phyloP scores from a whole-genome alignment of 169 alveolate species.

The Plasmodium blacklocki region DNA sequence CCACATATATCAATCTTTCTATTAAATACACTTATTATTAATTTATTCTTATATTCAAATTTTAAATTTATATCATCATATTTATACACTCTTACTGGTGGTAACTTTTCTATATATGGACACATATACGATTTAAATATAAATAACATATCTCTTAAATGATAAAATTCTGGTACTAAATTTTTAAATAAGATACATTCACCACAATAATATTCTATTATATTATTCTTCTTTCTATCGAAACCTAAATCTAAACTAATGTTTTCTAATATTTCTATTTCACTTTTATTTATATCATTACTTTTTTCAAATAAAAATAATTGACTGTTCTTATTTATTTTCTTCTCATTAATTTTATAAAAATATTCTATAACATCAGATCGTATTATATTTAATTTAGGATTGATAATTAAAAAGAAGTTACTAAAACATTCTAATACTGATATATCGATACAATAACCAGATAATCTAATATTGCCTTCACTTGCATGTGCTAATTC shows the following conservation, averaged over 20 bases:
- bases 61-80: constrained; percentile 64
- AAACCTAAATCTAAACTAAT: constrained; percentile 74
- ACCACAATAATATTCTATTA: constrained; percentile 76
- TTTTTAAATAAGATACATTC: constrained; percentile 40
- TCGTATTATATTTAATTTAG: constrained; percentile 60
- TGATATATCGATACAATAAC: constrained; percentile 74
- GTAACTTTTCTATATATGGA: constrained; percentile 75
- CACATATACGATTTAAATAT: constrained; percentile 74
- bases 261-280: constrained; percentile 74
- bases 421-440: constrained; percentile 75
- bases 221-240: constrained; percentile 46
- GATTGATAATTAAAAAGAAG: constrained; percentile 61
- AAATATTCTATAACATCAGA: constrained; percentile 76
- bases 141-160: constrained; percentile 73
- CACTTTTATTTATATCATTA: constrained; percentile 63
- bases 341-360: constrained; percentile 71
- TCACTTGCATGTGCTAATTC: constrained; percentile 26
- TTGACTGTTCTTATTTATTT: constrained; percentile 61
- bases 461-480: constrained; percentile 39
- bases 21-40: constrained; percentile 54
- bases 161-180: constrained; percentile 76
- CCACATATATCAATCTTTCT: constrained; percentile 70
- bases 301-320: constrained; percentile 71
- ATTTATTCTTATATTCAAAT: constrained; percentile 64
- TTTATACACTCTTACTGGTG: constrained; percentile 43